These are phyloP conservation scores for Kwoniella sp. DNA, from an alignment of 768 basidiomycete species.

Conservation along the genomic window DNA sequence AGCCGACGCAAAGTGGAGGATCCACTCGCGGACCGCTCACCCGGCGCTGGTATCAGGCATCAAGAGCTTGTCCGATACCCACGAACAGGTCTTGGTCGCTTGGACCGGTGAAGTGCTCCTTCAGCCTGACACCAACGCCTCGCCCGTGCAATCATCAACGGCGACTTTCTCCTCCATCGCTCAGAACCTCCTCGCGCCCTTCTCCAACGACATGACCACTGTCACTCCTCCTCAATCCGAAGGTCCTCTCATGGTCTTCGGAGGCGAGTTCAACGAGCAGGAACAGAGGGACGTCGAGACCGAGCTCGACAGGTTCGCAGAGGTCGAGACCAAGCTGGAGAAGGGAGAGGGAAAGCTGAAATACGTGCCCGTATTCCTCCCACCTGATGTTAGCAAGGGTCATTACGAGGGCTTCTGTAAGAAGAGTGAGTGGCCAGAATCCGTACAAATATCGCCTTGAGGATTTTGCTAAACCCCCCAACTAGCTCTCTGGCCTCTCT, in stretches of 20 bases:
- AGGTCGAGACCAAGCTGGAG: slow-evolving; percentile 53
- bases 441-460: no score
- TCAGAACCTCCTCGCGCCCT: slow-evolving; percentile 12
- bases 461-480: background rate
- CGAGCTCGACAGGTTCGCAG: slow-evolving; percentile 61
- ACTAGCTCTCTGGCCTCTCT: slow-evolving; percentile 88
- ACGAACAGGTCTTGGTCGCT: slow-evolving; percentile 86
- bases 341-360: slow-evolving; percentile 55
- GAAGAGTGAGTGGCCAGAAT: slow-evolving; percentile 62
- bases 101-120: slow-evolving; percentile 84
- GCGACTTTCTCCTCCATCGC: slow-evolving; percentile 22
- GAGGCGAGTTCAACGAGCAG: slow-evolving; percentile 55
- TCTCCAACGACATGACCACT: slow-evolving; percentile 4
- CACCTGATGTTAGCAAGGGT: slow-evolving; percentile 68
- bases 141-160: slow-evolving; percentile 48
- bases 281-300: slow-evolving; percentile 66
- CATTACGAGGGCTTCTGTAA: slow-evolving; percentile 99
- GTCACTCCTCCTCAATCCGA: slow-evolving; percentile 8
- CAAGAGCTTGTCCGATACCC: slow-evolving; percentile 70
- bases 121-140: slow-evolving; percentile 48
- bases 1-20: slow-evolving; percentile 60
- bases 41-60: slow-evolving; percentile 94
- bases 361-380: slow-evolving; percentile 73
- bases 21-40: slow-evolving; percentile 78
- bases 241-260: slow-evolving; percentile 34